Evolutionary conservation across 2,329 filamentous ascomycete genomes (phyloP).

Genomic region (Alternaria novae-zelandiae): DNA sequence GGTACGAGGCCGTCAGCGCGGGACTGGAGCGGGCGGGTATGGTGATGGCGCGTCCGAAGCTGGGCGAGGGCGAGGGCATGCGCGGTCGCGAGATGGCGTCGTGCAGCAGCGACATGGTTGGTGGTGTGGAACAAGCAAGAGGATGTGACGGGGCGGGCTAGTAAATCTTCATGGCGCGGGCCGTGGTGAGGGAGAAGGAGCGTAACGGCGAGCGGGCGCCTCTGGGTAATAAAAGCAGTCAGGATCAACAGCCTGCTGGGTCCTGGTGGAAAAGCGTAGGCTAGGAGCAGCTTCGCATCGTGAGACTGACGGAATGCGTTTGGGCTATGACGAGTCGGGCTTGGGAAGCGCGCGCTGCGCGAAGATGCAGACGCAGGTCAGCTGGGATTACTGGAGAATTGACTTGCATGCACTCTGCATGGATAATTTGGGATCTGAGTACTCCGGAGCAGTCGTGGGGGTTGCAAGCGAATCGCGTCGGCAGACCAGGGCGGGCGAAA

Average conservation of each 20-base stretch:
- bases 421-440: slow-evolving; percentile 26
- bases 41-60: slow-evolving; percentile 42
- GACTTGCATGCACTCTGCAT: slow-evolving; percentile 27
- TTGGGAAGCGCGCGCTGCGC: slow-evolving; percentile 43
- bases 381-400: slow-evolving; percentile 24
- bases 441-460: slow-evolving; percentile 32
- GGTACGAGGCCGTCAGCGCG: slow-evolving; percentile 42
- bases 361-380: slow-evolving; percentile 33
- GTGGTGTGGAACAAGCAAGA: slow-evolving; percentile 14
- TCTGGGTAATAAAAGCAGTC: slow-evolving; percentile 33
- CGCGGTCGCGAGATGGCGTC: slow-evolving; percentile 37
- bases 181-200: slow-evolving; percentile 20
- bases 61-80: slow-evolving; percentile 43
- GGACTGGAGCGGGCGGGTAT: slow-evolving; percentile 51
- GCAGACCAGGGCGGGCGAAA: slow-evolving; percentile 18
- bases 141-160: slow-evolving; percentile 13
- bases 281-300: slow-evolving; percentile 39
- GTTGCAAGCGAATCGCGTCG: slow-evolving; percentile 26
- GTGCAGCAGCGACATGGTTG: slow-evolving; percentile 37
- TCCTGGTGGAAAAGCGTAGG: slow-evolving; percentile 23
- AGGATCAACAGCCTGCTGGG: slow-evolving; percentile 38
- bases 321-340: slow-evolving; percentile 30
- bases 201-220: slow-evolving; percentile 30
- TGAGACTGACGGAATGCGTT: slow-evolving; percentile 32
- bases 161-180: slow-evolving; percentile 37